These are phyloP conservation scores for Wickerhamiella slavikovae DNA, from an alignment of 805 yeast species.

Conservation along the genomic window DNA sequence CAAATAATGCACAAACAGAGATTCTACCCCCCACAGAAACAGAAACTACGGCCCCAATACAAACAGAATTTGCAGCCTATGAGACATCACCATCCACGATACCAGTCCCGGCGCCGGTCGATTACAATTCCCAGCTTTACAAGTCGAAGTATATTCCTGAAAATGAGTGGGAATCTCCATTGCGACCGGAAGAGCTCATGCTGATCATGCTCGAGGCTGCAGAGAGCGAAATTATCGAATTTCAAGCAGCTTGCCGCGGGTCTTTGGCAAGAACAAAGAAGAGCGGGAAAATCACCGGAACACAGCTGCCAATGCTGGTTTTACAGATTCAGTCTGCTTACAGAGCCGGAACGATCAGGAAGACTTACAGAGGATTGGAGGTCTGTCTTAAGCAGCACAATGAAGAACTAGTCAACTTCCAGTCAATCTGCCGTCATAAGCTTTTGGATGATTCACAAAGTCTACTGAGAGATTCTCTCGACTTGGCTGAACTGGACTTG, in stretches of 20 bases:
- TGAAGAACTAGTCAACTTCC: not conserved
- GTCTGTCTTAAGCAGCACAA: not conserved
- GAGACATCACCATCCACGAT: too few species aligned
- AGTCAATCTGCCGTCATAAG: not conserved
- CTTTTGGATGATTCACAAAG: not conserved
- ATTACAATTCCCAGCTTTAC: not conserved
- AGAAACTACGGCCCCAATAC: not conserved
- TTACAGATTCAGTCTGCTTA: not conserved
- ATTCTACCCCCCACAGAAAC: not conserved
- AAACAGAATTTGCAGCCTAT: not conserved
- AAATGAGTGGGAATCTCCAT: not conserved
- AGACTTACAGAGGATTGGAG: not conserved
- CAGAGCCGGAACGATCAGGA: not conserved
- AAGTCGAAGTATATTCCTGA: not conserved
- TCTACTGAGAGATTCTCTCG: not conserved
- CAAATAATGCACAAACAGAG: not conserved
- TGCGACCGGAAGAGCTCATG: conserved; percentile 13
- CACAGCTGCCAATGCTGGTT: too few species aligned
- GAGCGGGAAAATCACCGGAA: not conserved
- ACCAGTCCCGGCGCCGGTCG: not conserved
- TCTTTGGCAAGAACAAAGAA: not conserved
- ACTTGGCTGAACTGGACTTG: not conserved
- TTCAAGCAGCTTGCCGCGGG: conserved; percentile 32
- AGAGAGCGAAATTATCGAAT: conserved; percentile 22
- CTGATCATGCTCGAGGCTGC: conserved; percentile 14